Conservation (phyloP, 192 early-diverging fungal genomes). For the Obelidium mucronatum region DNA sequence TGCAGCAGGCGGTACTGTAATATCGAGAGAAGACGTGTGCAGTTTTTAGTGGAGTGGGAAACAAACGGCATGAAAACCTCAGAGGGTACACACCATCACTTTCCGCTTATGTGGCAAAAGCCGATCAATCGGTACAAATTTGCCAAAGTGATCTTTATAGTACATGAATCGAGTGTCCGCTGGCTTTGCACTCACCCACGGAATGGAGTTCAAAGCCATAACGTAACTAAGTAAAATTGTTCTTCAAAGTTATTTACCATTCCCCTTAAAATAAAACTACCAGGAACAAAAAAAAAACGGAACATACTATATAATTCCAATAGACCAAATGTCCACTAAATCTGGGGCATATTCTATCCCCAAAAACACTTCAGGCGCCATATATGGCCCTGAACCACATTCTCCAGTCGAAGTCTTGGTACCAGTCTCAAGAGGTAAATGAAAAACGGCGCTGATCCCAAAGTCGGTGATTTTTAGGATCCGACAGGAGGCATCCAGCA, state of each 20-base stretch:
- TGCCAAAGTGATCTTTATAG: neutral
- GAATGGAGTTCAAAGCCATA: conserved; percentile 55
- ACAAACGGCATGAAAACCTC: no score
- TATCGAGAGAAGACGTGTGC: conserved; percentile 55
- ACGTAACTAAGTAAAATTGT: conserved; percentile 26
- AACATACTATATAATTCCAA: conserved; percentile 84
- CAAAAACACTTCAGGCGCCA: conserved; percentile 85
- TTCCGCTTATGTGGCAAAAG: conserved; percentile 68
- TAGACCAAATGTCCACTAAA: conserved; percentile 88
- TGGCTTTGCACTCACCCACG: conserved; percentile 46
- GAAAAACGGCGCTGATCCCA: conserved; percentile 94
- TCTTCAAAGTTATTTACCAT: neutral
- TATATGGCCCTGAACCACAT: conserved; percentile 93
- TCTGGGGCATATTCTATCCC: conserved; percentile 81
- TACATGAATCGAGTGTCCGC: conserved; percentile 44
- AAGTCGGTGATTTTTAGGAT: conserved; percentile 94
- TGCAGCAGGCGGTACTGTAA: conserved; percentile 44
- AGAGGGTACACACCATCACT: no score
- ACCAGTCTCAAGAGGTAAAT: conserved; percentile 72
- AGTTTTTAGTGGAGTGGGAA: no score
- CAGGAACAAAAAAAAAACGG: conserved; percentile 53
- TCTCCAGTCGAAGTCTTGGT: conserved; percentile 70
- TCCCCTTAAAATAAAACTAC: neutral
- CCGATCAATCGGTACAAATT: neutral
- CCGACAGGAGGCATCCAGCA: conserved; percentile 69